Percentiles rank a stretch among this genome's conserved stretches.
phyloP scores from a whole-genome alignment of 2,329 filamentous ascomycete genomes.

The Lasiodiplodia sp. region DNA sequence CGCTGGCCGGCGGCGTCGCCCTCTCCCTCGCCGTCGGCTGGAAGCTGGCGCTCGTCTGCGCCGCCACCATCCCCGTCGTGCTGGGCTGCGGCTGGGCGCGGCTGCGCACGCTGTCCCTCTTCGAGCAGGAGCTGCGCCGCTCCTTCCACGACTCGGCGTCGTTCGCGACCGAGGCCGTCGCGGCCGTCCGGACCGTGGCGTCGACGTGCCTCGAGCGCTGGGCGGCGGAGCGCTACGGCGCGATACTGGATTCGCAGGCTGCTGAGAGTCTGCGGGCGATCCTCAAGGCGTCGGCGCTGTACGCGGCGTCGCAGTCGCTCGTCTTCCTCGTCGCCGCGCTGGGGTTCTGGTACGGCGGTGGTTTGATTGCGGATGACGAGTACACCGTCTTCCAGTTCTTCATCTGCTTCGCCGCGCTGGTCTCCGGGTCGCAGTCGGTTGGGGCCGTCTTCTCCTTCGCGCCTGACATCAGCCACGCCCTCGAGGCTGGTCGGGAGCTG shows the following conservation, averaged over 20 bases:
- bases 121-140: conserved; percentile 68
- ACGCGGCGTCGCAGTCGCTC: conserved; percentile 80
- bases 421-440: conserved; percentile 87
- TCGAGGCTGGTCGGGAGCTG: conserved; percentile 78
- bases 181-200: conserved; percentile 87
- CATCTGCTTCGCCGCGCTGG: conserved; percentile 80
- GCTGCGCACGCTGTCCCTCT: conserved; percentile 80
- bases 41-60: conserved; percentile 84
- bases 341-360: conserved; percentile 92
- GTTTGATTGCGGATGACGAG: conserved; percentile 72
- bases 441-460: conserved; percentile 89
- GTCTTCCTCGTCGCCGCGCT: conserved; percentile 79
- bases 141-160: conserved; percentile 53
- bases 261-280: conserved; percentile 64
- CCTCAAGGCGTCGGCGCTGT: conserved; percentile 59
- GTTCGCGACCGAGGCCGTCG: conserved; percentile 88
- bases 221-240: conserved; percentile 43
- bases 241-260: conserved; percentile 52
- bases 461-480: conserved; percentile 92
- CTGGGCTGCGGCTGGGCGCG: conserved; percentile 81
- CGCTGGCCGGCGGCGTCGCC: conserved; percentile 72
- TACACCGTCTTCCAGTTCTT: conserved; percentile 87
- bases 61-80: conserved; percentile 76
- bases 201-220: conserved; percentile 83
- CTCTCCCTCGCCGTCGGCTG: conserved; percentile 76